These are phyloP conservation scores for Echria macrotheca DNA, from an alignment of 495 filamentous ascomycete genomes.

Conservation along the genomic window DNA sequence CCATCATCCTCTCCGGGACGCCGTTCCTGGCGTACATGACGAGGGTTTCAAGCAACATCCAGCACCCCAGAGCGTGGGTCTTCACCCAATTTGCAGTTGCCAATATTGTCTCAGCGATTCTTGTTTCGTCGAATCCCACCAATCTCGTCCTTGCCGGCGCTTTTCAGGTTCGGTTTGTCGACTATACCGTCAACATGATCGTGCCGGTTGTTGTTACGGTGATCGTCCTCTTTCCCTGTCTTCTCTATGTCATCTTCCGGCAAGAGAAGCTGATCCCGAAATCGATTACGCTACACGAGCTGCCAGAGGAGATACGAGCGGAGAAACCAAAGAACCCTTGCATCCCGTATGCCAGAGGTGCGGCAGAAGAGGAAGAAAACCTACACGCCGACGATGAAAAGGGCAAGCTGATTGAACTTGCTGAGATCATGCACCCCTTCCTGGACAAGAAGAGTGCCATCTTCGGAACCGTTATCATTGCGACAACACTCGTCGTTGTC, in stretches of 20 bases:
- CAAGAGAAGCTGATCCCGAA: constrained; percentile 56
- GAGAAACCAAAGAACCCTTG: constrained; percentile 61
- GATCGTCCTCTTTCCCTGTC: constrained; percentile 57
- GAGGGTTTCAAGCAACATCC: constrained; percentile 61
- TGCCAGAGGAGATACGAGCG: constrained; percentile 47
- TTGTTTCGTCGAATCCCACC: constrained; percentile 67
- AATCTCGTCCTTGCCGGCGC: constrained; percentile 67
- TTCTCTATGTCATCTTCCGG: constrained; percentile 59
- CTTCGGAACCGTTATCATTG: constrained; percentile 57
- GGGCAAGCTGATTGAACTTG: constrained; percentile 51
- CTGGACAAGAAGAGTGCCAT: constrained; percentile 56
- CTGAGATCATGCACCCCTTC: constrained; percentile 68
- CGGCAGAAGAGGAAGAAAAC: constrained; percentile 48
- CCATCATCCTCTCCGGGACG: constrained; percentile 63
- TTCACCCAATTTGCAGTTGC: constrained; percentile 62
- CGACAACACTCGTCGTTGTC: constrained; percentile 52
- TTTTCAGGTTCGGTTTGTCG: constrained; percentile 60
- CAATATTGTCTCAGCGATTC: constrained; percentile 62
- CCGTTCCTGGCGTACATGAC: constrained; percentile 70
- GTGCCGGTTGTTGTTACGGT: constrained; percentile 59
- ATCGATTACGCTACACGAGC: constrained; percentile 59
- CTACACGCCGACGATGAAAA: constrained; percentile 38
- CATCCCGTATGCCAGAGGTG: constrained; percentile 56
- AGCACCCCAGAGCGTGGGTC: constrained; percentile 62
- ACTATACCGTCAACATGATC: constrained; percentile 65